Percentiles rank a stretch among this genome's conserved stretches.
These are phyloP conservation scores for Steccherinum ochraceum DNA, from an alignment of 768 basidiomycete species.

Conservation along the genomic window DNA sequence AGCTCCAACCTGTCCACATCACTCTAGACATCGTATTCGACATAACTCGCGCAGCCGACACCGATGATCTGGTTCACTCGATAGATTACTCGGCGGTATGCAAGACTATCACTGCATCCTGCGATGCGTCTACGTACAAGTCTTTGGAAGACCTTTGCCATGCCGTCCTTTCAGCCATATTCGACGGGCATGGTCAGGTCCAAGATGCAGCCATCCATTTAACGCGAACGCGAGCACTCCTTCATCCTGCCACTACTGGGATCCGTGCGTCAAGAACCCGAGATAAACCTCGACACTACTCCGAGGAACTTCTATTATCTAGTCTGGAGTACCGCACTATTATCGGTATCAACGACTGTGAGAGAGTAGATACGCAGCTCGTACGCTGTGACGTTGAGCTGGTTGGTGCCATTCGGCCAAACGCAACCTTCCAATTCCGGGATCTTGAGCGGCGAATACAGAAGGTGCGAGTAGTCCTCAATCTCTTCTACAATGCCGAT, in stretches of 20 bases:
- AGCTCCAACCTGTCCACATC: slow-evolving; percentile 47
- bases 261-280: slow-evolving; percentile 31
- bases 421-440: slow-evolving; percentile 33
- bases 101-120: slow-evolving; percentile 23
- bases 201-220: slow-evolving; percentile 37
- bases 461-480: slow-evolving; percentile 19
- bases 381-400: slow-evolving; percentile 48
- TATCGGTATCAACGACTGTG: slow-evolving; percentile 63
- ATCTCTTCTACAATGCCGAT: background rate
- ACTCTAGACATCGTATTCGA: slow-evolving; percentile 46
- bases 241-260: slow-evolving; percentile 42
- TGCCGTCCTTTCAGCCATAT: background rate
- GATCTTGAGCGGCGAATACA: slow-evolving; percentile 29
- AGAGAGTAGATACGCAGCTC: slow-evolving; percentile 58
- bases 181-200: slow-evolving; percentile 28
- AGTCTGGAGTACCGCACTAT: slow-evolving; percentile 47
- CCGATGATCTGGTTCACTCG: slow-evolving; percentile 51
- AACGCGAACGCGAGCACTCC: slow-evolving; percentile 41
- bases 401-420: slow-evolving; percentile 7
- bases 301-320: slow-evolving; percentile 21
- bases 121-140: slow-evolving; percentile 24
- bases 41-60: slow-evolving; percentile 38
- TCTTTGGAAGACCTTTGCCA: slow-evolving; percentile 39
- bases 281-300: background rate
- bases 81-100: slow-evolving; percentile 58